A percentile compares a stretch with the other conserved stretches of the same genome.
Evolutionary conservation across 768 basidiomycete species (phyloP).

Genomic region (Macrolepiota albuminosa): DNA sequence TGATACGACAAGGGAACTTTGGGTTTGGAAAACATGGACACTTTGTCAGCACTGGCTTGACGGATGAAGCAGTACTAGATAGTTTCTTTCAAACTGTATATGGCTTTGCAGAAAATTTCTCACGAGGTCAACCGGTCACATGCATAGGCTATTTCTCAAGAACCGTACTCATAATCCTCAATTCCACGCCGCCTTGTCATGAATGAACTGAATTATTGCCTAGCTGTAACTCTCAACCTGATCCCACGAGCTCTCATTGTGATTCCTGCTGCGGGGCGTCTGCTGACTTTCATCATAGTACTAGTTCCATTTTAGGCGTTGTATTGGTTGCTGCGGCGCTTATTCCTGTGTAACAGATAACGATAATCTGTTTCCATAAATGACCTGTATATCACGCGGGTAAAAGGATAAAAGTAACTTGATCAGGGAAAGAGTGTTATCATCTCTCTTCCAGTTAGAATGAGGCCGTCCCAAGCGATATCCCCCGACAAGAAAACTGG

Average conservation of each 20-base stretch:
- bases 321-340: neutral
- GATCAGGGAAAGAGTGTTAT: neutral
- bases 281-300: neutral
- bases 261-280: neutral
- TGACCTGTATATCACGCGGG: neutral
- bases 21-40: neutral
- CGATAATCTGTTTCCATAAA: neutral
- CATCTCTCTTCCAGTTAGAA: neutral
- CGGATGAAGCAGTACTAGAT: no score
- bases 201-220: neutral
- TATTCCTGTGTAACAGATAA: neutral
- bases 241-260: neutral
- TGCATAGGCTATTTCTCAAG: neutral
- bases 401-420: conserved; percentile 1
- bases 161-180: neutral
- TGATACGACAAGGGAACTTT: neutral
- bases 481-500: conserved; percentile 6
- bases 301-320: neutral
- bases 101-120: neutral
- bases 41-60: neutral
- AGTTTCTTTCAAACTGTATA: neutral
- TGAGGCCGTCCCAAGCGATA: conserved; percentile 6
- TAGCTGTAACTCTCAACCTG: no score
- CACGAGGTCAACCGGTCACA: neutral
- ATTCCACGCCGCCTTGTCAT: neutral